Evolutionary conservation across 345 rosid species (phyloP).

Genomic region (Eutrema yunnanense): DNA sequence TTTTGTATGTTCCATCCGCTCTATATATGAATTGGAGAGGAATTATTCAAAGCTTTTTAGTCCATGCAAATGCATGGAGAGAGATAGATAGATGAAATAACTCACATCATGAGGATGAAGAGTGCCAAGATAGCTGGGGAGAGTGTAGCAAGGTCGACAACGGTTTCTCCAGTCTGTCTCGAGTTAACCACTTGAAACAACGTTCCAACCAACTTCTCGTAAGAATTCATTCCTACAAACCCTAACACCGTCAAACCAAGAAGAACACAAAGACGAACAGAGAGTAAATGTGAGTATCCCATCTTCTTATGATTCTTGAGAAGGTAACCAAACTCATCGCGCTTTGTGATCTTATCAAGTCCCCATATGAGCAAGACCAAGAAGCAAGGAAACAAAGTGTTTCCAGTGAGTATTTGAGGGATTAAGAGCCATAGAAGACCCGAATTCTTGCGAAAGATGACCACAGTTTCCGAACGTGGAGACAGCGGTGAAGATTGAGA

Average conservation of each 20-base stretch:
- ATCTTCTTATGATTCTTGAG: conserved; percentile 33
- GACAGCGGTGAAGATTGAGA: conserved; percentile 44
- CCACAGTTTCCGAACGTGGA: conserved; percentile 62
- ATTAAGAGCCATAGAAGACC: conserved; percentile 47
- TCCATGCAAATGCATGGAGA: not conserved
- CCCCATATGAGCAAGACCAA: conserved; percentile 37
- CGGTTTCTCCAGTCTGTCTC: conserved; percentile 53
- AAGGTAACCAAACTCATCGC: conserved; percentile 30
- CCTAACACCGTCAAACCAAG: conserved; percentile 43
- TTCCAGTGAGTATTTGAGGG: conserved; percentile 57
- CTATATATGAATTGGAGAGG: no score
- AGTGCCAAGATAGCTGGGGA: conserved; percentile 51
- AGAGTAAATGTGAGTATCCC: conserved; percentile 45
- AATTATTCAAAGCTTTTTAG: not conserved
- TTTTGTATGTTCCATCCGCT: no score
- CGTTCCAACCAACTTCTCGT: conserved; percentile 39
- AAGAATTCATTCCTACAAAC: conserved; percentile 36
- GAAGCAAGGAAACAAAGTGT: conserved; percentile 47
- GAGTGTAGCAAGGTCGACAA: conserved; percentile 50
- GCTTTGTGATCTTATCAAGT: conserved; percentile 30
- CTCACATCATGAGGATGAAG: conserved; percentile 69
- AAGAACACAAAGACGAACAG: conserved; percentile 9
- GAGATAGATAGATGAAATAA: not conserved
- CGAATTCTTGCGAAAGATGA: conserved; percentile 42
- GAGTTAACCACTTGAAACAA: conserved; percentile 47